Percentiles rank a stretch among this genome's conserved stretches.
These are phyloP conservation scores for Cryptococcus wingfieldii DNA, from an alignment of 1,284 basidiomycete genomes.

Conservation along the genomic window DNA sequence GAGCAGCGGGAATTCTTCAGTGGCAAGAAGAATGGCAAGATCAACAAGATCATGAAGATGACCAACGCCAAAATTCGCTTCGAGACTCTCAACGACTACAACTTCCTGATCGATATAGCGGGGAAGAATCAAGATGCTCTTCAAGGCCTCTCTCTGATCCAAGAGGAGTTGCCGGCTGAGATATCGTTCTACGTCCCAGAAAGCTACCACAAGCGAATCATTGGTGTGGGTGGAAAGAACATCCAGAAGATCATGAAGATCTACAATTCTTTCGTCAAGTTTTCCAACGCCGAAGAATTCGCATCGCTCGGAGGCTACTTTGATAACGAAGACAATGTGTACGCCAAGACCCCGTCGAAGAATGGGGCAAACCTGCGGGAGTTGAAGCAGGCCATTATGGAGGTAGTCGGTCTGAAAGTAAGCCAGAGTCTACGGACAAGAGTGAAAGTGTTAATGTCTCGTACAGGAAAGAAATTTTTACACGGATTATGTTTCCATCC, in stretches of 20 bases:
- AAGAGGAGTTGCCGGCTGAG: slow-evolving; percentile 97
- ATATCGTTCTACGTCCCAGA: slow-evolving; percentile 99
- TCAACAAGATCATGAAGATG: slow-evolving; percentile 97
- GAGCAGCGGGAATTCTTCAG: slow-evolving; percentile 98
- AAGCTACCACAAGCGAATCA: slow-evolving; percentile 97
- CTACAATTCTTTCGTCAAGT: slow-evolving; percentile 98
- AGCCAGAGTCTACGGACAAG: slow-evolving; percentile 12
- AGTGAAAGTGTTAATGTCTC: background rate
- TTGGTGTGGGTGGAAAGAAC: slow-evolving; percentile 95
- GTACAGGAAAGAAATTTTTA: slow-evolving; percentile 83
- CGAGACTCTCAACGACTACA: slow-evolving; percentile 96
- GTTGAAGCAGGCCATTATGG: slow-evolving; percentile 94
- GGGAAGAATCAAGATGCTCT: slow-evolving; percentile 77
- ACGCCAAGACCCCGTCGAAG: slow-evolving; percentile 95
- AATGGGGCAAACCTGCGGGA: slow-evolving; percentile 94
- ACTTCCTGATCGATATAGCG: slow-evolving; percentile 93
- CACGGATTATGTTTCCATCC: slow-evolving; percentile 88
- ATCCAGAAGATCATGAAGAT: slow-evolving; percentile 99
- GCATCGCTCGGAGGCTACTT: slow-evolving; percentile 90
- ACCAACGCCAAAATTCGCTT: slow-evolving; percentile 98
- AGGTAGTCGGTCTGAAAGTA: slow-evolving; percentile 92
- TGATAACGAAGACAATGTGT: slow-evolving; percentile 98
- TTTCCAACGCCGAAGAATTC: slow-evolving; percentile 97
- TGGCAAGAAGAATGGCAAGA: slow-evolving; percentile 97
- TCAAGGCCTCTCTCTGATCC: slow-evolving; percentile 81